Conservation (phyloP, 208 protist species). For the Leishmania amazonensis region DNA sequence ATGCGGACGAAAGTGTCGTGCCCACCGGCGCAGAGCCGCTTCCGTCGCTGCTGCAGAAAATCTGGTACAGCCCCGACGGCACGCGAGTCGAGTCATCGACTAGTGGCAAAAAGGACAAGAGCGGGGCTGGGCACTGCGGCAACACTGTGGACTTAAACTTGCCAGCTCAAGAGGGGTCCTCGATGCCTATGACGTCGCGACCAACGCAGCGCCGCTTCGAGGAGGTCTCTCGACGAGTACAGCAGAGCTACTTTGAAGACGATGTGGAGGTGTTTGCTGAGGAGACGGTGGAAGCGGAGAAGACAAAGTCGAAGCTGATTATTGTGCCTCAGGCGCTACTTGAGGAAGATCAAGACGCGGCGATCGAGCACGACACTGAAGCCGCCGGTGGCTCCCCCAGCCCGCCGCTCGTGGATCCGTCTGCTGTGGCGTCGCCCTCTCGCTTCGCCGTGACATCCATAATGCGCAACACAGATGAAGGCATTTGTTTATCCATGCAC, state of each 20-base stretch:
- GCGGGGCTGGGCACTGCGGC: not conserved
- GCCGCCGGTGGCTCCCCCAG: slow-evolving; percentile 3
- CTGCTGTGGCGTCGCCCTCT: slow-evolving; percentile 8
- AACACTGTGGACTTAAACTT: slow-evolving; percentile 6
- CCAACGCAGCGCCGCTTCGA: slow-evolving; percentile 34
- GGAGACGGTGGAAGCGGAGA: slow-evolving; percentile 20
- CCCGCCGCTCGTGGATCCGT: slow-evolving; percentile 10
- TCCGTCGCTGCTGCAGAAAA: slow-evolving; percentile 74
- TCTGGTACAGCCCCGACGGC: slow-evolving; percentile 85
- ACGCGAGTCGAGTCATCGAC: slow-evolving; percentile 23
- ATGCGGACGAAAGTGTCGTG: slow-evolving; percentile 15
- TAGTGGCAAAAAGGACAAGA: slow-evolving; percentile 13
- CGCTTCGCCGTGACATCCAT: slow-evolving; percentile 50
- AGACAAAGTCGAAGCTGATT: slow-evolving; percentile 28
- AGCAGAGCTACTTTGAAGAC: slow-evolving; percentile 89
- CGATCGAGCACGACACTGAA: slow-evolving; percentile 12
- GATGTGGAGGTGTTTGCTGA: slow-evolving; percentile 66
- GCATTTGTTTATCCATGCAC: slow-evolving; percentile 92
- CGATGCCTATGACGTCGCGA: slow-evolving; percentile 18
- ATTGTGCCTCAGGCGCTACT: slow-evolving; percentile 32
- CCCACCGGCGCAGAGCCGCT: slow-evolving; percentile 55
- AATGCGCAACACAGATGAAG: slow-evolving; percentile 80
- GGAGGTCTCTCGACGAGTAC: slow-evolving; percentile 79
- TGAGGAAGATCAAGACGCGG: slow-evolving; percentile 20
- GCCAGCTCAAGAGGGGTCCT: slow-evolving; percentile 13